Evolutionary conservation across 371 early-diverging fungal genomes (phyloP), one percentile per base, ranked within the genome.

Genomic region (Rhizomucor miehei): DNA sequence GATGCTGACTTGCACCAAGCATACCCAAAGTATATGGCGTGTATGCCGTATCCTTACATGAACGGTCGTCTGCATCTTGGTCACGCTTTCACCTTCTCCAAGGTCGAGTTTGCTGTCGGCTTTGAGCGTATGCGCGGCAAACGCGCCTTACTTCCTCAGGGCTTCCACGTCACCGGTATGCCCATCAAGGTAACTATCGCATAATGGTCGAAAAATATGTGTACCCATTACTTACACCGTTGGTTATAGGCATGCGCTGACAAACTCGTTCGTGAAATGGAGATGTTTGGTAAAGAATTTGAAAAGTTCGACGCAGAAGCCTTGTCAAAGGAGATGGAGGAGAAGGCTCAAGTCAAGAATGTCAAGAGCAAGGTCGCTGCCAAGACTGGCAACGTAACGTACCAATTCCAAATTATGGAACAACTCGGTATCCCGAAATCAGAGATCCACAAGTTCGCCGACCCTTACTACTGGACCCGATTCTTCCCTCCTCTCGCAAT

Each of bases 91-190:
- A 90, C 98, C 1, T 68, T 99, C 52, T 93, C 97, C 49, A 99
- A 99, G 76, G 86, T 90, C 51, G 99, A 99, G 65, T 99, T 99
- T 71, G 89, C 93, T 17, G 80, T 86, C 11, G 94, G 97, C 43
- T 99, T 91, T 73, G 90, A 97, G 61, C 87, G 95, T 59, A 72
- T 99, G 69, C 81, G 92, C 75, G 99, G 99, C 45, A 97, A 94
- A 76, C 86, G 90, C 48, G 93, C 90, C 44, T 82, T 99, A 54
- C 95, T 99, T 57, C 99, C 99, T 24, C 93, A 99, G 66, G 98
- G 97, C 40, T 99, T 99, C 87, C 99, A 99, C 71, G 93, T 93
- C 61, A 99, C 99, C 4, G 99, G 99, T 54, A 99, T 99, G 99
- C 99, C 99, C 39, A 99, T 99, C 78, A 96, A 97, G 80, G 92